phyloP scores from a whole-genome alignment of 108 stramenopile species.

The Cyclotella sp. region DNA sequence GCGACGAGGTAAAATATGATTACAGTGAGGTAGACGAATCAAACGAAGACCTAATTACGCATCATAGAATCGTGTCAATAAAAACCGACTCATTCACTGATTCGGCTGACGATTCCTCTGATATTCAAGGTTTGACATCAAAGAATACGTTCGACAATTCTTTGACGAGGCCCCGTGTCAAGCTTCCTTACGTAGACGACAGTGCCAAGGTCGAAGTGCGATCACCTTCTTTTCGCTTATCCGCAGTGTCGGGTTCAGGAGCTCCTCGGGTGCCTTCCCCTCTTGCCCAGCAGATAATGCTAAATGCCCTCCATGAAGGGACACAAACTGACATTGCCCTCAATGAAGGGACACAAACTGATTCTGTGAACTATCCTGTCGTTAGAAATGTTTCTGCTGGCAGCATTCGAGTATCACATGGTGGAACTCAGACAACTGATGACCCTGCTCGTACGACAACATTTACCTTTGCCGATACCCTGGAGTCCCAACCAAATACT shows the following conservation, averaged over 20 bases:
- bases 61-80: neutral
- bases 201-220: conserved; percentile 7
- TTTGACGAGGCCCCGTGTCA: neutral
- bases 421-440: too few species aligned
- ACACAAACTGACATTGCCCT: conserved; percentile 6
- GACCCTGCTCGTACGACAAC: too few species aligned
- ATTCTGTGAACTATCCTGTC: neutral
- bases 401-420: neutral
- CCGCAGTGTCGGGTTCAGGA: conserved; percentile 5
- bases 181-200: neutral
- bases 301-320: neutral
- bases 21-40: neutral
- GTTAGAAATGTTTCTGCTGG: conserved; percentile 6
- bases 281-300: conserved; percentile 9
- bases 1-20: neutral
- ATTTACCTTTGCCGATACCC: too few species aligned
- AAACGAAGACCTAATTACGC: neutral
- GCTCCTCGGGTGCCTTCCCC: neutral
- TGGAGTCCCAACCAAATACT: too few species aligned
- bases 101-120: neutral
- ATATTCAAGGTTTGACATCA: conserved; percentile 4
- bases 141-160: conserved; percentile 6
- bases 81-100: conserved; percentile 2
- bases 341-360: neutral
- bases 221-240: conserved; percentile 9